A percentile compares a stretch with the other conserved stretches of the same genome.
phyloP scores from a whole-genome alignment of 345 rosid species.

The Eucalyptus erythrocorys region DNA sequence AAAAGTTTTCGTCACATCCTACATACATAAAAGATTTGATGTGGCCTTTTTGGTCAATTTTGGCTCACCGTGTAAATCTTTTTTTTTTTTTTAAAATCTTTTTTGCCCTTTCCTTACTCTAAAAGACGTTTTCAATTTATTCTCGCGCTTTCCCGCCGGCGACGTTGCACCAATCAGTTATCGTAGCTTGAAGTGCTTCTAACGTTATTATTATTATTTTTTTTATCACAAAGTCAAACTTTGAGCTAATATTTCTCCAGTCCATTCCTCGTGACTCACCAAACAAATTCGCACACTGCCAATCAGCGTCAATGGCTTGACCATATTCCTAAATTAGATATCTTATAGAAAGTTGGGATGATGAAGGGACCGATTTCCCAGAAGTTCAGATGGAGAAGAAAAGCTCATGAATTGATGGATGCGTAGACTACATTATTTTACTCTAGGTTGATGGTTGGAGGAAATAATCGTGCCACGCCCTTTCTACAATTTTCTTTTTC shows the following conservation, averaged over 20 bases:
- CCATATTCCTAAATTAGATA: background rate
- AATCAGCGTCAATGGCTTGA: background rate
- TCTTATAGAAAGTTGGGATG: background rate
- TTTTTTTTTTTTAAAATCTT: background rate
- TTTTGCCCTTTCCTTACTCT: background rate
- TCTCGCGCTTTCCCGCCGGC: background rate
- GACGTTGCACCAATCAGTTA: background rate
- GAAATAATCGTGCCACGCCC: background rate
- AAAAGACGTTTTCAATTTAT: background rate
- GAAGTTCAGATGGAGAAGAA: background rate
- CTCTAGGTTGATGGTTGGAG: background rate
- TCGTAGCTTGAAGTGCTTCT: background rate
- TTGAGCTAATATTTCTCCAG: background rate
- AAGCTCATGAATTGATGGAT: background rate
- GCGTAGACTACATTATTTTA: background rate
- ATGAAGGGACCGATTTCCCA: background rate
- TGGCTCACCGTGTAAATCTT: background rate
- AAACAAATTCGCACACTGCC: background rate
- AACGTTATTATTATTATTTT: background rate
- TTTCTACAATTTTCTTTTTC: background rate
- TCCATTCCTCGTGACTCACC: background rate
- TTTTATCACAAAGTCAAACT: background rate
- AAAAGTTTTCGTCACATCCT: background rate
- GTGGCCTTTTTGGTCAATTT: background rate
- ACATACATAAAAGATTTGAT: background rate